Conservation (phyloP, 1,284 basidiomycete species). For the Filobasidium uniguttulatum region DNA sequence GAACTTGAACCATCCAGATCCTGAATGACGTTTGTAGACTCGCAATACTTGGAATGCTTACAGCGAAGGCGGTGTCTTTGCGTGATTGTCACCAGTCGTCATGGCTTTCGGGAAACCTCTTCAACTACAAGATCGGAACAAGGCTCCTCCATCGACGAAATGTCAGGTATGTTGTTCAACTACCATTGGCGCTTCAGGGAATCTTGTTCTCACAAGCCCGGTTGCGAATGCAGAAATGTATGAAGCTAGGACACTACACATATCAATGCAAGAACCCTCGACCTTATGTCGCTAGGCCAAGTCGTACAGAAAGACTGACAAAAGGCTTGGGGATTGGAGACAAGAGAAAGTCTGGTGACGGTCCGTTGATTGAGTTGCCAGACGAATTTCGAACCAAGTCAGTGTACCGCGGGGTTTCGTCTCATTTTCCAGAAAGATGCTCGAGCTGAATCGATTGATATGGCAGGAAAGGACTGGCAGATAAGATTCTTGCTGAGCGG, state of each 20-base stretch:
- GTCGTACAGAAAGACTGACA: slow-evolving; percentile 27
- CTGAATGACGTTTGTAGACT: no score
- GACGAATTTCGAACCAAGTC: slow-evolving; percentile 33
- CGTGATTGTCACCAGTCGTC: no score
- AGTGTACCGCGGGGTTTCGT: no score
- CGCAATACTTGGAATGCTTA: no score
- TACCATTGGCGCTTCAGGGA: background rate
- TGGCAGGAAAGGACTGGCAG: slow-evolving; percentile 26
- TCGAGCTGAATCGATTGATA: background rate
- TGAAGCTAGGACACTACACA: slow-evolving; percentile 33
- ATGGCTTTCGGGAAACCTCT: slow-evolving; percentile 17
- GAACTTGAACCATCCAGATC: no score
- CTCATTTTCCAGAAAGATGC: background rate
- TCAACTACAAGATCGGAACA: slow-evolving; percentile 25
- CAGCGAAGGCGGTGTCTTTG: no score
- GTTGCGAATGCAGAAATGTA: slow-evolving; percentile 26
- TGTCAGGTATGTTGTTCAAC: slow-evolving; percentile 26
- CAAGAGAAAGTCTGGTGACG: slow-evolving; percentile 18
- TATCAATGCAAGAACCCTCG: slow-evolving; percentile 34
- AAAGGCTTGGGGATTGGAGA: slow-evolving; percentile 17
- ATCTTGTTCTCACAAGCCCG: no score
- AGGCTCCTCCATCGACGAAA: slow-evolving; percentile 28
- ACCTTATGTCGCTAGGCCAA: slow-evolving; percentile 31
- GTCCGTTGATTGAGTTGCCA: slow-evolving; percentile 26
- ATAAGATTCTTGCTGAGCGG: slow-evolving; percentile 33